phyloP scores from a whole-genome alignment of 129 eudicot genomes.

The Arctium lappa region DNA sequence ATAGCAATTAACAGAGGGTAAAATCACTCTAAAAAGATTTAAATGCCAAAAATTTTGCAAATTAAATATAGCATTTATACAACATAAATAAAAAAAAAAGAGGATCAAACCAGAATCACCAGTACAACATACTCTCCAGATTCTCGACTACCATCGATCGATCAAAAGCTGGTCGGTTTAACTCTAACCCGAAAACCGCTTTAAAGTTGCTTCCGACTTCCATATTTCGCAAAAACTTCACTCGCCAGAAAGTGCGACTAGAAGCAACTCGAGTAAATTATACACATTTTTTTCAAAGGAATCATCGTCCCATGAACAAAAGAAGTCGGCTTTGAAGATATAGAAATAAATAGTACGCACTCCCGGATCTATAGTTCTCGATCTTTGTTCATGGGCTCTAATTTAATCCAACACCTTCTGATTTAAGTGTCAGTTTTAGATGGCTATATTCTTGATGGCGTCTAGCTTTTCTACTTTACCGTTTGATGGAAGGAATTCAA shows the following conservation, averaged over 20 bases:
- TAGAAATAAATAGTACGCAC: neutral
- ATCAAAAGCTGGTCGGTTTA: neutral
- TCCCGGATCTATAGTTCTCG: neutral
- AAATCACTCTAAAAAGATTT: neutral
- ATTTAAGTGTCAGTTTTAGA: slow-evolving; percentile 25
- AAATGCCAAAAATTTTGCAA: slow-evolving; percentile 27
- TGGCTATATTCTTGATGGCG: slow-evolving; percentile 60
- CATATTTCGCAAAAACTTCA: neutral
- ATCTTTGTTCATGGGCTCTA: slow-evolving; percentile 1
- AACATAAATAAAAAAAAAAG: neutral
- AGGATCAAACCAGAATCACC: slow-evolving; percentile 2
- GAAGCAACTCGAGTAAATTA: slow-evolving; percentile 26
- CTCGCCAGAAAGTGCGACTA: slow-evolving; percentile 16
- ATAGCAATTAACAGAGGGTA: neutral
- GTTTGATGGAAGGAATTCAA: slow-evolving; percentile 40
- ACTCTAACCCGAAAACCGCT: slow-evolving; percentile 12
- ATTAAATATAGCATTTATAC: slow-evolving; percentile 25
- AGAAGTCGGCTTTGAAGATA: slow-evolving; percentile 6
- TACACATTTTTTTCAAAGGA: slow-evolving; percentile 49
- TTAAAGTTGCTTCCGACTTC: neutral
- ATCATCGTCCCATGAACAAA: slow-evolving; percentile 21
- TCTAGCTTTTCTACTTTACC: slow-evolving; percentile 65
- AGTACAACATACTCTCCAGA: slow-evolving; percentile 33
- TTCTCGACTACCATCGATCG: neutral
- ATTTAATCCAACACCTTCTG: slow-evolving; percentile 10